Percentiles rank a stretch among this genome's conserved stretches.
Evolutionary conservation across 345 rosid genomes (phyloP).

Genomic region (Leavenworthia alabamica): DNA sequence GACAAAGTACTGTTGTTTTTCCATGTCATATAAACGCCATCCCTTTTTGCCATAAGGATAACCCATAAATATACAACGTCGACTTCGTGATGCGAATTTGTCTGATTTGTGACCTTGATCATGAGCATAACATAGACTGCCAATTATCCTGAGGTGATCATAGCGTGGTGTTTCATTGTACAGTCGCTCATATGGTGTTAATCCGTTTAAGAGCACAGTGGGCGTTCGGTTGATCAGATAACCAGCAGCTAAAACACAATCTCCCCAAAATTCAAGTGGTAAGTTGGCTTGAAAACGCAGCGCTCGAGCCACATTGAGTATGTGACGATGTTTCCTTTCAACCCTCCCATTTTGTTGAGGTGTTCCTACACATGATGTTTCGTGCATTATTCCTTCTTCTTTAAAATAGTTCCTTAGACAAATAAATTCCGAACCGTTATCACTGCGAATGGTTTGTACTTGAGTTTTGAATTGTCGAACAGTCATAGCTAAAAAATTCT

Average conservation of each 20-base stretch:
- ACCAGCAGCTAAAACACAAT: not conserved
- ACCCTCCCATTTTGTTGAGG: not conserved
- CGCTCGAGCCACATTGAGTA: not conserved
- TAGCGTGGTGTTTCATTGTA: too few relatives aligned
- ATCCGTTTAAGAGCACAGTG: too few relatives aligned
- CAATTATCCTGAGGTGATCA: too few relatives aligned
- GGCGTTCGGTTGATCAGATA: not conserved
- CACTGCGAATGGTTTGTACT: not conserved
- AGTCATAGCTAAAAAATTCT: not conserved
- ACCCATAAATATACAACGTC: too few relatives aligned
- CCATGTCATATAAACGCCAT: too few relatives aligned
- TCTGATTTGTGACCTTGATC: too few relatives aligned
- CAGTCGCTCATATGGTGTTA: too few relatives aligned
- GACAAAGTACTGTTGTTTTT: too few relatives aligned
- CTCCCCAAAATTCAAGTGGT: not conserved
- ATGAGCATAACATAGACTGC: too few relatives aligned
- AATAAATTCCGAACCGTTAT: not conserved
- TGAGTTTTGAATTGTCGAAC: not conserved
- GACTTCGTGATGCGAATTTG: too few relatives aligned
- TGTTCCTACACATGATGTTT: not conserved
- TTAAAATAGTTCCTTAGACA: not conserved
- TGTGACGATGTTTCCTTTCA: not conserved
- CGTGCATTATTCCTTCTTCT: not conserved
- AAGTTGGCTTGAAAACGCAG: not conserved
- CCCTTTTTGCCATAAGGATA: too few relatives aligned